Evolutionary conservation across 148 eudicot species (phyloP).

Genomic region (Rheum nobile): DNA sequence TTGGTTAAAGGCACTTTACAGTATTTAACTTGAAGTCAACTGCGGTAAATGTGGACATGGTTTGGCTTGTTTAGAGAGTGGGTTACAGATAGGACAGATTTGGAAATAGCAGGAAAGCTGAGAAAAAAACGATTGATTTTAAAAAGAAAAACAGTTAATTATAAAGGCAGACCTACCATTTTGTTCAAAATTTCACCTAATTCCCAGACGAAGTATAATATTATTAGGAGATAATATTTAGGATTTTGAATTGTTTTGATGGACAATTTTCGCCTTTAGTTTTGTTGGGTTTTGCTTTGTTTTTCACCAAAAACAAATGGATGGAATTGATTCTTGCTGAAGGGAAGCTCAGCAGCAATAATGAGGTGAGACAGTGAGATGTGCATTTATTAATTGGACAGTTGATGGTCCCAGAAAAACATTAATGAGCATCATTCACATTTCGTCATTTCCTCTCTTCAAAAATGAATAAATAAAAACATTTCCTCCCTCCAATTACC

Average conservation of each 20-base stretch:
- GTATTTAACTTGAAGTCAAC: not conserved
- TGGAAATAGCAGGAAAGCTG: not conserved
- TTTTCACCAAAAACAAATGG: not conserved
- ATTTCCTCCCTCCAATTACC: not conserved
- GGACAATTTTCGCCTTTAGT: not conserved
- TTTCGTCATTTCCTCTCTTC: no score
- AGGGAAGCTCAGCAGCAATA: constrained; percentile 1
- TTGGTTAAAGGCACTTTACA: not conserved
- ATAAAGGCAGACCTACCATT: not conserved
- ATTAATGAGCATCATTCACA: no score
- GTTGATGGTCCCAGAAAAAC: not conserved
- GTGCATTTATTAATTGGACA: constrained; percentile 3
- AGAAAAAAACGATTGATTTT: not conserved
- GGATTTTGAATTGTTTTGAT: not conserved
- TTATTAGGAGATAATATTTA: not conserved
- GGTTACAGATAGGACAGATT: not conserved
- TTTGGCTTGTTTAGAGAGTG: not conserved
- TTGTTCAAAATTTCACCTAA: not conserved
- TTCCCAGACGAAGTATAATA: not conserved
- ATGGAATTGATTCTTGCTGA: not conserved
- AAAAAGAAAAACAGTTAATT: not conserved
- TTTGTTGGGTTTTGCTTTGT: not conserved
- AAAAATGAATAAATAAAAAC: no score
- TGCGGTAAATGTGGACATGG: not conserved
- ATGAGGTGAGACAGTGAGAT: not conserved